phyloP scores from a whole-genome alignment of 257 asterid genomes.

The Nicotiana tabacum region DNA sequence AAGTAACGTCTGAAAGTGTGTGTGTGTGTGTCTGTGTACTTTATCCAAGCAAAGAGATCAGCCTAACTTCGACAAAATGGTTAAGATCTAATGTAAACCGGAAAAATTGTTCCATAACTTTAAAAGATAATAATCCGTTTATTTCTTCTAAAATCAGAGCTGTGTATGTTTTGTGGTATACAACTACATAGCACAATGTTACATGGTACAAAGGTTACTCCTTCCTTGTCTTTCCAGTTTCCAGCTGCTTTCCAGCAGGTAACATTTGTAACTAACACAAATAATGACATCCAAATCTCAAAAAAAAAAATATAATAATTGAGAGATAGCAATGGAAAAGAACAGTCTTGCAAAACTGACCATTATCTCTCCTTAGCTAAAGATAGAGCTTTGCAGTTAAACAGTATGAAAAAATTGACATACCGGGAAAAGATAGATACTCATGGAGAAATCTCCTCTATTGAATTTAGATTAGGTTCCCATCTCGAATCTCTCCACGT shows the following conservation, averaged over 20 bases:
- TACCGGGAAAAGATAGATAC: conserved; percentile 15
- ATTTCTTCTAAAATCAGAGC: background rate
- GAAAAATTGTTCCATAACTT: background rate
- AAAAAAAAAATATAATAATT: no score
- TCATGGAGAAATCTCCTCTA: conserved; percentile 64
- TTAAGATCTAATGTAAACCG: background rate
- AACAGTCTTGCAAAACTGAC: background rate
- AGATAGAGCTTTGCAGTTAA: conserved; percentile 10
- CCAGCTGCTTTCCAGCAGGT: background rate
- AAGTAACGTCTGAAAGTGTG: background rate
- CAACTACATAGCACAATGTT: background rate
- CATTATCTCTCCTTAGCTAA: conserved; percentile 6
- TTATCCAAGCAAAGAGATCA: background rate
- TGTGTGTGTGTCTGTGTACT: background rate
- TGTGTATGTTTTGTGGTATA: background rate
- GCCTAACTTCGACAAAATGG: conserved; percentile 1
- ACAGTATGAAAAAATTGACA: conserved; percentile 3
- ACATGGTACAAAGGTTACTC: background rate
- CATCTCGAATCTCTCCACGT: conserved; percentile 44
- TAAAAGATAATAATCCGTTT: background rate
- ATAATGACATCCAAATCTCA: background rate
- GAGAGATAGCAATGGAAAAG: background rate
- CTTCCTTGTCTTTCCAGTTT: conserved; percentile 10
- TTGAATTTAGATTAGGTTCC: conserved; percentile 58
- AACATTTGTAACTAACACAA: conserved; percentile 10